Evolutionary conservation across 2,329 filamentous ascomycete genomes (phyloP).

Genomic region (Alternaria arborescens): DNA sequence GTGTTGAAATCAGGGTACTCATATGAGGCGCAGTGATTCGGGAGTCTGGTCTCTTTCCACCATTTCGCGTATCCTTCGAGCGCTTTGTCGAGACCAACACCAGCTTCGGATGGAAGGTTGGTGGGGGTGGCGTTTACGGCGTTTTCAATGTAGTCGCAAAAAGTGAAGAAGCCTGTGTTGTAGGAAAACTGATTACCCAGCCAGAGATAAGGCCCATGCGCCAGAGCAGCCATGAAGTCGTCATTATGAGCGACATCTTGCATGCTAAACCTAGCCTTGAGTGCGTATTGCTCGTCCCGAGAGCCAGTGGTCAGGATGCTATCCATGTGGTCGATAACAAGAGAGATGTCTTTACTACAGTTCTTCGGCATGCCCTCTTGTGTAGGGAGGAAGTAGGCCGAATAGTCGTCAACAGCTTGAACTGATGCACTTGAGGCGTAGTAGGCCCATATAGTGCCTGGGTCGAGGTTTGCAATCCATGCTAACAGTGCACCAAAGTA

Average conservation of each 20-base stretch:
- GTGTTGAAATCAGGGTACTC: background rate
- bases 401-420: background rate
- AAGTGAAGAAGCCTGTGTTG: background rate
- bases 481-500: background rate
- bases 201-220: background rate
- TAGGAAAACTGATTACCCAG: background rate
- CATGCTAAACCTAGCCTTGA: background rate
- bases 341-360: background rate
- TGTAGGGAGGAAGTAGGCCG: background rate
- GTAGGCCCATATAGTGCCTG: background rate
- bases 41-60: background rate
- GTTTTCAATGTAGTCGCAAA: background rate
- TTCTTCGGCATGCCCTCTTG: background rate
- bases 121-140: background rate
- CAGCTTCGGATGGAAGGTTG: background rate
- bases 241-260: constrained; percentile 1
- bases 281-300: background rate
- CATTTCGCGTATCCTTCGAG: constrained; percentile 4
- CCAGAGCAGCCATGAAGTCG: background rate
- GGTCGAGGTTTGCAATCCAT: background rate
- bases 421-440: constrained; percentile 1
- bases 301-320: background rate
- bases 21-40: background rate
- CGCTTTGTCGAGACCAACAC: background rate
- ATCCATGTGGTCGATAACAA: background rate